These are phyloP conservation scores for Fusarium paranaense DNA, from an alignment of 2,329 filamentous ascomycete genomes.

Conservation along the genomic window DNA sequence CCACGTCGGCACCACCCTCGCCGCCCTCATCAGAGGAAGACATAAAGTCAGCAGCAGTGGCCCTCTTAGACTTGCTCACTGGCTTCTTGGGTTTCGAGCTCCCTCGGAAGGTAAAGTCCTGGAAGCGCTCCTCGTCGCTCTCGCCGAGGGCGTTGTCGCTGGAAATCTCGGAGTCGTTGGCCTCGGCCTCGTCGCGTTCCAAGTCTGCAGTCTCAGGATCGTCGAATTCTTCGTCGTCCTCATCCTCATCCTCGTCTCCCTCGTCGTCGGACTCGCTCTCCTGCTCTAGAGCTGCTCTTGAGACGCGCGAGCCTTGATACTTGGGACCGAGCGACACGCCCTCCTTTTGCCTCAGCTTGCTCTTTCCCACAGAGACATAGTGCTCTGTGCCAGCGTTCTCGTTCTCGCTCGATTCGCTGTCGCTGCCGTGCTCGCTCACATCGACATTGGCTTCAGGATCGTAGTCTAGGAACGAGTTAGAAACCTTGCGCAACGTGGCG, in stretches of 20 bases:
- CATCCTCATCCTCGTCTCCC: constrained; percentile 58
- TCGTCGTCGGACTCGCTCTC: constrained; percentile 65
- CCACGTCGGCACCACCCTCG: constrained; percentile 47
- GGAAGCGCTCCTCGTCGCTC: constrained; percentile 86
- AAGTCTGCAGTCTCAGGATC: constrained; percentile 68
- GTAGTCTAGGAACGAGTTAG: constrained; percentile 64
- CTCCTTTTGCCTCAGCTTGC: constrained; percentile 82
- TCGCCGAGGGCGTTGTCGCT: constrained; percentile 80
- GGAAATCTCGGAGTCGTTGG: constrained; percentile 71
- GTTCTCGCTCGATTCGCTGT: constrained; percentile 60
- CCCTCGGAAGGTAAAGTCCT: constrained; percentile 74
- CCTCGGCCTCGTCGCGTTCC: constrained; percentile 60
- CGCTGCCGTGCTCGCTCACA: constrained; percentile 66
- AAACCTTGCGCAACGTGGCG: background rate
- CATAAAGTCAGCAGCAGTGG: constrained; percentile 70
- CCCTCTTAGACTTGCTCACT: constrained; percentile 50
- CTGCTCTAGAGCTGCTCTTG: constrained; percentile 73
- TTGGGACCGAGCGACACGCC: constrained; percentile 77
- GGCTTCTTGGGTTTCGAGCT: constrained; percentile 63
- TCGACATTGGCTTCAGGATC: constrained; percentile 79
- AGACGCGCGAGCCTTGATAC: constrained; percentile 83
- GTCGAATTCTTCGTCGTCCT: constrained; percentile 64
- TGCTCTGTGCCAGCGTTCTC: constrained; percentile 81
- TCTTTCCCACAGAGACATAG: constrained; percentile 86
- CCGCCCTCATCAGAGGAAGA: constrained; percentile 57